Conservation (phyloP, 768 basidiomycete genomes). For the Punctularia strigosozonata region DNA sequence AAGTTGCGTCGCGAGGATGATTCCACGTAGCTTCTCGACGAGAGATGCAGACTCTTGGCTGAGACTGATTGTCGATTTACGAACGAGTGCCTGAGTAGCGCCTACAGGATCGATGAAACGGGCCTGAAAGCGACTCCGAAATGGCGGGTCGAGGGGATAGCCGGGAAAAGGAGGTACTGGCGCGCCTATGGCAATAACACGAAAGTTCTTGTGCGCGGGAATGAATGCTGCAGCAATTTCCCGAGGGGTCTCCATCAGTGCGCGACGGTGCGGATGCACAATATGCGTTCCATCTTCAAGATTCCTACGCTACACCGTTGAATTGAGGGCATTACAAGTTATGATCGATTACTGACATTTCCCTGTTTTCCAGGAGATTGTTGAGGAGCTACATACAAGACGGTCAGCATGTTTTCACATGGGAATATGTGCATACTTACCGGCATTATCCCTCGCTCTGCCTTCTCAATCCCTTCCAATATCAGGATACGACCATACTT, state of each 20-base stretch:
- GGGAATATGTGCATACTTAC: constrained; percentile 19
- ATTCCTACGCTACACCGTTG: constrained; percentile 28
- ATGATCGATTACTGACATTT: constrained; percentile 32
- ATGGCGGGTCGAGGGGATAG: constrained; percentile 54
- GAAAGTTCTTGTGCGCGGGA: constrained; percentile 55
- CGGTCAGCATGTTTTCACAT: not conserved
- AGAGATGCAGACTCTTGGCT: constrained; percentile 9
- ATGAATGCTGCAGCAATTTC: constrained; percentile 39
- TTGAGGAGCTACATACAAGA: constrained; percentile 30
- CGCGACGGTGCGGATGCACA: constrained; percentile 48
- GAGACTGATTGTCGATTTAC: constrained; percentile 11
- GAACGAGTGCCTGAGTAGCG: constrained; percentile 31
- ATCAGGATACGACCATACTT: constrained; percentile 56
- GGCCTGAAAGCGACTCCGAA: constrained; percentile 58
- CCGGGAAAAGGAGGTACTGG: constrained; percentile 61
- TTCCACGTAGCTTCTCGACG: constrained; percentile 34
- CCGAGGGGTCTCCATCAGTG: constrained; percentile 29
- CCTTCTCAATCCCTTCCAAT: constrained; percentile 61
- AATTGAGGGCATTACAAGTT: not conserved
- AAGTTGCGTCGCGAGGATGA: constrained; percentile 51
- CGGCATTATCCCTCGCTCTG: constrained; percentile 64
- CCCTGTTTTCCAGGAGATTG: constrained; percentile 60
- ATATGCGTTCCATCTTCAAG: constrained; percentile 63
- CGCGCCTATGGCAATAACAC: constrained; percentile 58
- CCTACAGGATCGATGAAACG: constrained; percentile 54